Conservation (phyloP, 345 rosid genomes). For the Syzygium grande region DNA sequence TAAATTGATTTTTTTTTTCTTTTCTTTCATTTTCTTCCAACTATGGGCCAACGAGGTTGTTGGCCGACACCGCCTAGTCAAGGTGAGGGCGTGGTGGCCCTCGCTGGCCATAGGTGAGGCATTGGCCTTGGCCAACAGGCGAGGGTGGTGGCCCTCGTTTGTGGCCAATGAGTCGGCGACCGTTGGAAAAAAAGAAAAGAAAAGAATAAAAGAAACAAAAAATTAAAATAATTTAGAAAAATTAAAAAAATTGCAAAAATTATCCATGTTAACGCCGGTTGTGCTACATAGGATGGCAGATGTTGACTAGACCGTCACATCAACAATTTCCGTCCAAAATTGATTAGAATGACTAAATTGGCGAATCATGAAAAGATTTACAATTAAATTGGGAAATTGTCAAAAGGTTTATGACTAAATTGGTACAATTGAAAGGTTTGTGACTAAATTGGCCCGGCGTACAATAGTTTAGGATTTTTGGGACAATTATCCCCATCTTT, state of each 20-base stretch:
- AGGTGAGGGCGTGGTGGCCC: not conserved
- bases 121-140: too few relatives aligned
- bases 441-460: fast-evolving
- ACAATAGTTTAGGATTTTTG: not conserved
- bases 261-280: not conserved
- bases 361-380: not conserved
- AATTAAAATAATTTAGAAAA: not conserved
- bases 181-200: too few relatives aligned
- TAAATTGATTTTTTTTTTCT: not conserved
- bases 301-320: not conserved
- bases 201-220: too few relatives aligned
- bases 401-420: not conserved
- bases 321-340: fast-evolving
- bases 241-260: not conserved
- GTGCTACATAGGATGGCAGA: not conserved
- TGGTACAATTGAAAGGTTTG: not conserved
- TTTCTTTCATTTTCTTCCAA: not conserved
- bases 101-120: too few relatives aligned
- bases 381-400: not conserved
- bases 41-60: not conserved
- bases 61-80: not conserved
- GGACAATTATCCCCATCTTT: not conserved
- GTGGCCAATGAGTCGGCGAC: too few relatives aligned
- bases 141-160: too few relatives aligned
- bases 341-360: not conserved